Percentiles rank a stretch among this genome's conserved stretches.
phyloP scores from a whole-genome alignment of 129 eudicot species.

The Flaveria sonorensis region DNA sequence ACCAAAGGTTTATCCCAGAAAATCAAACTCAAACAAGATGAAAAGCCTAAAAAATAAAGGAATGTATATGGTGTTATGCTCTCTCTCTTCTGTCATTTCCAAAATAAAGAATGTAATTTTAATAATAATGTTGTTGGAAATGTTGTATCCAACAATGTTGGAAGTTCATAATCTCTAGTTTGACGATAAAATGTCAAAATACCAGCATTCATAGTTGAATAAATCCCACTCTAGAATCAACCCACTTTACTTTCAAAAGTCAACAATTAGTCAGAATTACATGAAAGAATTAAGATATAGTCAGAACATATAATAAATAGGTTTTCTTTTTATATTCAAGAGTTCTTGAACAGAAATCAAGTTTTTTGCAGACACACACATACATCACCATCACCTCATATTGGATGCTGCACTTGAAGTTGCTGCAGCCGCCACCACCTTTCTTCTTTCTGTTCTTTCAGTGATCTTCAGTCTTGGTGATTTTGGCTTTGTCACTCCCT shows the following conservation, averaged over 20 bases:
- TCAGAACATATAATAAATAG: background rate
- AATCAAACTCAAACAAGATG: conserved; percentile 46
- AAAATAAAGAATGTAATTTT: too few species aligned
- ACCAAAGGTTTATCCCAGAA: conserved; percentile 37
- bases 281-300: background rate
- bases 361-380: background rate
- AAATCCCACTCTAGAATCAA: background rate
- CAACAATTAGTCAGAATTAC: conserved; percentile 5
- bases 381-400: conserved; percentile 61
- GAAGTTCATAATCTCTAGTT: background rate
- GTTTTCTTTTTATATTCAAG: conserved; percentile 30
- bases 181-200: too few species aligned
- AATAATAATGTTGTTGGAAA: background rate
- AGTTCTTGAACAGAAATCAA: conserved; percentile 41
- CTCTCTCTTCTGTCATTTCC: too few species aligned
- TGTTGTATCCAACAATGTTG: background rate
- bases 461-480: conserved; percentile 72
- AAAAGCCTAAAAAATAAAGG: background rate
- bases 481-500: conserved; percentile 71
- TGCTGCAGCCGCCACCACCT: conserved; percentile 41
- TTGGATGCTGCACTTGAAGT: conserved; percentile 65
- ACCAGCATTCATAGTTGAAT: background rate
- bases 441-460: conserved; percentile 69
- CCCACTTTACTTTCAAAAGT: background rate
- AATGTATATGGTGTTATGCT: background rate